phyloP scores from a whole-genome alignment of 1,284 basidiomycete genomes.

The Ganoderma lingzhi region DNA sequence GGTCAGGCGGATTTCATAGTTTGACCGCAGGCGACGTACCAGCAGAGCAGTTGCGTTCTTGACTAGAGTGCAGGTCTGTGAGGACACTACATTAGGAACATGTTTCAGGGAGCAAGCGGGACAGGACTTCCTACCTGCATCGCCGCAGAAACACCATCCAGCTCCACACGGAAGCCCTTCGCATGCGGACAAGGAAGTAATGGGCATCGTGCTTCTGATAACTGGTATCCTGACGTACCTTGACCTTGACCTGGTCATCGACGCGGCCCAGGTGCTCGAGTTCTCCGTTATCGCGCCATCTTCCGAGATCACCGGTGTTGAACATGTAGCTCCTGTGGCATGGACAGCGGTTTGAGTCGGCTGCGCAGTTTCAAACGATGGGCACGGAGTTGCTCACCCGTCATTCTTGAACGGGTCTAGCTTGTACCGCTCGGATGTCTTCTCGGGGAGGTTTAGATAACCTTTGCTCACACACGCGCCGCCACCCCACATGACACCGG shows the following conservation, averaged over 20 bases:
- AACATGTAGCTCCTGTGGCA: conserved; percentile 58
- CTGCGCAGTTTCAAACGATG: conserved; percentile 13
- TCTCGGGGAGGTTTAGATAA: conserved; percentile 61
- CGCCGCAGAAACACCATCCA: conserved; percentile 65
- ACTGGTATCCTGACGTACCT: conserved; percentile 48
- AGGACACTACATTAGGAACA: conserved; percentile 20
- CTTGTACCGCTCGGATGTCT: conserved; percentile 60
- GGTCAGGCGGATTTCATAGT: not conserved
- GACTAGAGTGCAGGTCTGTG: conserved; percentile 52
- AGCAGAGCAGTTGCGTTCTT: conserved; percentile 58
- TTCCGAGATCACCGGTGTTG: conserved; percentile 66
- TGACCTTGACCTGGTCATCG: conserved; percentile 64
- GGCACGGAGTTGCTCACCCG: conserved; percentile 45
- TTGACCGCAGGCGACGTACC: conserved; percentile 16
- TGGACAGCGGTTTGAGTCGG: conserved; percentile 49
- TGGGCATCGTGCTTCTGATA: conserved; percentile 1
- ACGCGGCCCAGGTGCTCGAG: conserved; percentile 64
- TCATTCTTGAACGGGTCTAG: conserved; percentile 59
- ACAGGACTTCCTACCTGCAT: conserved; percentile 54
- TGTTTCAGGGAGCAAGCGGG: conserved; percentile 2
- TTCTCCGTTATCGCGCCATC: conserved; percentile 59
- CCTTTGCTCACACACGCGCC: conserved; percentile 61
- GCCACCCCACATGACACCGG: conserved; percentile 68
- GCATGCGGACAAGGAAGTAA: conserved; percentile 8
- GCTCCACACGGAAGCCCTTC: conserved; percentile 67